These are phyloP conservation scores for Solanum tacnaense DNA, from an alignment of 257 asterid genomes.

Conservation along the genomic window DNA sequence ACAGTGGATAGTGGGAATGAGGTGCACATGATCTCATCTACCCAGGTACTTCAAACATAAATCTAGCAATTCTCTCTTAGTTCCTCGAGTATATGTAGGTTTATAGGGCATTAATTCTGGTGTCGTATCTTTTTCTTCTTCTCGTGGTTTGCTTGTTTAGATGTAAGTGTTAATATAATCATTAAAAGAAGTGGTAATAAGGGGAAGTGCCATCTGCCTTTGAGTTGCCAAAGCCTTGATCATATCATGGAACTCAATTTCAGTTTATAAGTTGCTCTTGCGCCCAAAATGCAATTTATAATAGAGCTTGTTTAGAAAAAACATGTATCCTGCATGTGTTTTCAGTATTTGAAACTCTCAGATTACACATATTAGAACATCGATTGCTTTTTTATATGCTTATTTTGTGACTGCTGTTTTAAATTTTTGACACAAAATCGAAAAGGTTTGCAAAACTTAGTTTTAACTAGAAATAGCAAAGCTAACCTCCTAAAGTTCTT, in stretches of 20 bases:
- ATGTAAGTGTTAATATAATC: background rate
- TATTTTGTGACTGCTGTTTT: background rate
- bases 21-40: constrained; percentile 91
- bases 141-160: background rate
- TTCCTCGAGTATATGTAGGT: background rate
- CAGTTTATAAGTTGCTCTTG: background rate
- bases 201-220: background rate
- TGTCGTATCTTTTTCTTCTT: background rate
- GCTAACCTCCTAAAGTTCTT: background rate
- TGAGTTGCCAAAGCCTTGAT: background rate
- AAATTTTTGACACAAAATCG: background rate
- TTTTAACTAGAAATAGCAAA: background rate
- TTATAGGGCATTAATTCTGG: background rate
- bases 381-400: background rate
- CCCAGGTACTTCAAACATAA: constrained; percentile 47
- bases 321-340: background rate
- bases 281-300: background rate
- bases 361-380: background rate
- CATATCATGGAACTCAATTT: background rate
- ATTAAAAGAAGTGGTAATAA: background rate
- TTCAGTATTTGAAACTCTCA: background rate
- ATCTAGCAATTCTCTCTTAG: background rate
- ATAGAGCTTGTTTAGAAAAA: background rate
- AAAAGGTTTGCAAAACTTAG: background rate
- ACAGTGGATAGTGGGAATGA: constrained; percentile 88